Conservation (phyloP, 495 filamentous ascomycete genomes). For the Xanthoparmelia taractica region DNA sequence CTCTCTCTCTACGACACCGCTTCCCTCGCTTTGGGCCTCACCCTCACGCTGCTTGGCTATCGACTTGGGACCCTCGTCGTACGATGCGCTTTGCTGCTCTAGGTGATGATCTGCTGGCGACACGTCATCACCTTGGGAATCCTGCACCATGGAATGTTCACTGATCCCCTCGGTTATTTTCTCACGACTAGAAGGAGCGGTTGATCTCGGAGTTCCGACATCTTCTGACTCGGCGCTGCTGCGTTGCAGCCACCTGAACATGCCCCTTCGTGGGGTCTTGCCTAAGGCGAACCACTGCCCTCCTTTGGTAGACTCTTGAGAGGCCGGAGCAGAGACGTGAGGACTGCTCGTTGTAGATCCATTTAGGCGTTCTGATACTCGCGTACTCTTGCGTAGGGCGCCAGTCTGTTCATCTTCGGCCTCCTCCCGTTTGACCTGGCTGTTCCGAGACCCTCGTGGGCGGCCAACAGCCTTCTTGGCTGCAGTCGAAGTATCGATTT, state of each 20-base stretch:
- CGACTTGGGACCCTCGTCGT: background rate
- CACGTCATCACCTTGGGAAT: background rate
- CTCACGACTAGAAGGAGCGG: background rate
- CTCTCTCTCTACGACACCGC: background rate
- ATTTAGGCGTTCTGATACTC: conserved; percentile 9
- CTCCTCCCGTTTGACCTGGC: background rate
- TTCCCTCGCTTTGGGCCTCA: background rate
- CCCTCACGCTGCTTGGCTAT: background rate
- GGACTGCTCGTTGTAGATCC: background rate
- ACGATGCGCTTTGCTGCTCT: background rate
- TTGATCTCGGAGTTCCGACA: background rate
- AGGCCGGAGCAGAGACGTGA: background rate
- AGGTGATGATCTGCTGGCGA: background rate
- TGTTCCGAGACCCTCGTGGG: background rate
- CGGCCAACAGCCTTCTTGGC: conserved; percentile 1
- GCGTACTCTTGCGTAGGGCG: background rate
- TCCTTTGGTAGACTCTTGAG: background rate
- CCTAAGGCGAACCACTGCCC: conserved; percentile 5
- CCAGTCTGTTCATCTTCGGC: background rate
- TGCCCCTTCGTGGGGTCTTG: background rate
- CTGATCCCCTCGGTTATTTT: background rate
- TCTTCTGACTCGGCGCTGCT: background rate
- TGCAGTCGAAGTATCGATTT: background rate
- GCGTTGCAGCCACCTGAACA: conserved; percentile 4
- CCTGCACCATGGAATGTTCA: background rate